Base-by-base conservation (phyloP, 352 stramenopile genomes). In the Globisporangium sylvaticum region DNA sequence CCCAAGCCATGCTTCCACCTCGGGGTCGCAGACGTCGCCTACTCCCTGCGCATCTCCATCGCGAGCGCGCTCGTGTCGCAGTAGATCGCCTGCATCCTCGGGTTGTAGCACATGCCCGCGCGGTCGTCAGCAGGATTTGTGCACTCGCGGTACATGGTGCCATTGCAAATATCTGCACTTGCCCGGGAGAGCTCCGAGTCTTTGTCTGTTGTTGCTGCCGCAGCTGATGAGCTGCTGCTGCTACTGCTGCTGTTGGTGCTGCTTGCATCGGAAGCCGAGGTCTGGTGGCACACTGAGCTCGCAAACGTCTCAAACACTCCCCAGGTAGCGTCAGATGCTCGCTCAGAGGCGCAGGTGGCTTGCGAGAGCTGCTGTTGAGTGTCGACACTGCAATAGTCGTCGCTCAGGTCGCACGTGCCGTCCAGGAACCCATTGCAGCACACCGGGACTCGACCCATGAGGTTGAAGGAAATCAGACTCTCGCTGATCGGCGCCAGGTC, bases 61-160 rank as follows among this genome's bases (percentile, higher is more conserved):
- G 25, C 53, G 44, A 75, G 72, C 8, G 60, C 24, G 27, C 68
- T 74, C 20, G 57, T 44, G 31, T 68, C 57, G 44, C 76, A 83
- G 9, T 69, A 62, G 1, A 83, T 69, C 2, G 58, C 50, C 63
- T 76, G 76, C 56, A 74, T 72, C 22, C 73, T 34, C 7, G 67
- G 70, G 46, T 76, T 80, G 53, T 72, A 82, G 59, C 77, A 81
- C 68, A 81, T 81, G 1, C 69, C 69, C 12, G 31, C 3, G 50
- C 71, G 59, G 1, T 56, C 66, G 25, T 22, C 62, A 1, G 57
- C 12, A 27, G 71, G 32, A 2, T 34, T 39, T 56, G 20, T 7
- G 42, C 79, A 85, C 55, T 78, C 48, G n/a, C 73, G 69, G 58
- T 78, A 84, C 32, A 84, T 57, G 3, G 65, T 78, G 1, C 79